Percentiles rank a stretch among this genome's conserved stretches.
These are phyloP conservation scores for Trichoderma sp. DNA, from an alignment of 2,329 filamentous ascomycete species.

Conservation along the genomic window DNA sequence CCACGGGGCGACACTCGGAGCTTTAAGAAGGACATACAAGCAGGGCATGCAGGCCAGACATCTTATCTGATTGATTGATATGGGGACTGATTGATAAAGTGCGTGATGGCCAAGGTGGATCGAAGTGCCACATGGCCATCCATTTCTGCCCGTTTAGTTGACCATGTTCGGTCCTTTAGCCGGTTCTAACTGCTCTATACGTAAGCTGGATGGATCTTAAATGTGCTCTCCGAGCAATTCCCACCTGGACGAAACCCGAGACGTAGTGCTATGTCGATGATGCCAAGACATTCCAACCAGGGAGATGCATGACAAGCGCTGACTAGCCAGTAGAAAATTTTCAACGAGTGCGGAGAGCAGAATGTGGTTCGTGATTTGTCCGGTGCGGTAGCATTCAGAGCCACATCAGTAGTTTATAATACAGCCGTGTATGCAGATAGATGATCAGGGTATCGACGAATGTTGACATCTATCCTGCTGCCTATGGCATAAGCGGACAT, in stretches of 20 bases:
- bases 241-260: not conserved
- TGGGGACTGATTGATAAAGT: slow-evolving; percentile 13
- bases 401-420: not conserved
- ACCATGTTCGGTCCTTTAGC: not conserved
- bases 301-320: slow-evolving; percentile 13
- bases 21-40: not conserved
- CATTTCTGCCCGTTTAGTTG: not conserved
- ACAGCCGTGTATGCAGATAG: not conserved
- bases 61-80: slow-evolving; percentile 16
- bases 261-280: not conserved
- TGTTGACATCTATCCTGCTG: not conserved
- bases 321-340: not conserved
- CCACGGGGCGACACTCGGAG: not conserved
- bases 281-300: slow-evolving; percentile 5
- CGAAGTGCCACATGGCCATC: slow-evolving; percentile 2
- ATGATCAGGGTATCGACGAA: not conserved
- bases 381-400: not conserved
- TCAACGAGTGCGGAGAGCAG: not conserved
- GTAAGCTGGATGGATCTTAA: not conserved
- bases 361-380: not conserved
- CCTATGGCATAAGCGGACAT: not conserved
- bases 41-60: not conserved
- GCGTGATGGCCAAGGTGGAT: not conserved
- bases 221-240: not conserved
- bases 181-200: not conserved